Base-by-base conservation (phyloP, 2,329 filamentous ascomycete genomes). In the Sporothrix humicola region DNA sequence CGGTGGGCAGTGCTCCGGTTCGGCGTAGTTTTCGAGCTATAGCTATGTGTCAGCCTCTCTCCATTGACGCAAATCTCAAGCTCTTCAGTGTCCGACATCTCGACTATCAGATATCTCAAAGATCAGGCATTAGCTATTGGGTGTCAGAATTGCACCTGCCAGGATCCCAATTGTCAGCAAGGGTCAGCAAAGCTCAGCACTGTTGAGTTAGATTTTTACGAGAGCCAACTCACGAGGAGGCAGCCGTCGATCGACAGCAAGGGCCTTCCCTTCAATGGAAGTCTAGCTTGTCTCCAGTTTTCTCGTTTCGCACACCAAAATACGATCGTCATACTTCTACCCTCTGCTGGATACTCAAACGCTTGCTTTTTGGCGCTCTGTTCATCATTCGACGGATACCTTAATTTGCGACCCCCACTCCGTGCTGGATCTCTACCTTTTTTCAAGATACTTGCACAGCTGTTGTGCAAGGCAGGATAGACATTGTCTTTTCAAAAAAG, bases 131-230 rank as follows among this genome's bases (percentile, higher is more conserved):
- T 52, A 52, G 44, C 23, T 26, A 26, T 26, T 26, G 23, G 23
- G 23, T 26, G 23, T 26, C 23, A 37, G 31, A 37, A 37, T 37
- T 37, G 46, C 9, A n/a, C n/a, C 7, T 54, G 26, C 23, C 56
- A 59, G 56, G 13, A 7, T 5, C 13, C 4, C 26, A 7, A 23
- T 37, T 37, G 7, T 17, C 26, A 59, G n/a, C 37, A 46, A 42
- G 59, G 59, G 37, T 46, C 59, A 46, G 59, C 31, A 44, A 44
- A 20, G 59, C 9, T 44, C 59, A 42, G 37, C 42, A 63, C 59
- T n/a, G 12, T 37, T 20, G 2, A 23, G 12, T 58, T 12, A 23
- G 54, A 9, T 58, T 58, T 13, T 37, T 37, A 37, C 31, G 54
- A 31, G 54, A 26, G 23, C 23, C 31, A 37, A 37, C 52, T 54